Conservation (phyloP, 2,329 filamentous ascomycete genomes). For the Cryphonectria japonica region DNA sequence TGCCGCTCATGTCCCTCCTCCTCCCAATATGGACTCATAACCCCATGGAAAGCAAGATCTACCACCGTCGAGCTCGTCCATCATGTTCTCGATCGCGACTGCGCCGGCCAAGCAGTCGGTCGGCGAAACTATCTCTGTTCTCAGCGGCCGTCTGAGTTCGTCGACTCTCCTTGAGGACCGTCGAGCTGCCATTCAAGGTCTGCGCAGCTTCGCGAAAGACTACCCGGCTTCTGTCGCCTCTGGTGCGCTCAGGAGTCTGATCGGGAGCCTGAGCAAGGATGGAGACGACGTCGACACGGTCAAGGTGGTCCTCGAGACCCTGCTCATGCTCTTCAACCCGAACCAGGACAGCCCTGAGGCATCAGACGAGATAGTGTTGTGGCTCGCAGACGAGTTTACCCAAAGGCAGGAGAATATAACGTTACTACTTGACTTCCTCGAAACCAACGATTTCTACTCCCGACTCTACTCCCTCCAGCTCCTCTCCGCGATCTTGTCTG, state of each 20-base stretch:
- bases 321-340: conserved; percentile 86
- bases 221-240: conserved; percentile 96
- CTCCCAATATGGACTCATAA: conserved; percentile 9
- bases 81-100: conserved; percentile 67
- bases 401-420: conserved; percentile 97
- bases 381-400: conserved; percentile 97
- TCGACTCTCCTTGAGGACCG: conserved; percentile 94
- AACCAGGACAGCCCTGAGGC: conserved; percentile 80
- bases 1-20: neutral
- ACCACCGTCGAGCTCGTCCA: conserved; percentile 28
- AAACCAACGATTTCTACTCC: conserved; percentile 85
- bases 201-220: conserved; percentile 94
- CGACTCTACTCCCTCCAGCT: conserved; percentile 90
- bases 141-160: conserved; percentile 84
- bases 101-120: conserved; percentile 96
- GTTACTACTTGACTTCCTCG: conserved; percentile 84
- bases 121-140: conserved; percentile 87
- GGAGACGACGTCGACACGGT: conserved; percentile 94
- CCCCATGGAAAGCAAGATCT: conserved; percentile 24
- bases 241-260: conserved; percentile 85
- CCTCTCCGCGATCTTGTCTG: conserved; percentile 81
- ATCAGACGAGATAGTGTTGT: conserved; percentile 92
- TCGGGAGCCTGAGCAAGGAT: conserved; percentile 83
- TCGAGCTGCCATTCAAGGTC: conserved; percentile 86
- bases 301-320: conserved; percentile 91